phyloP scores from a whole-genome alignment of 495 filamentous ascomycete species.

The Penicillium ochrochloron region DNA sequence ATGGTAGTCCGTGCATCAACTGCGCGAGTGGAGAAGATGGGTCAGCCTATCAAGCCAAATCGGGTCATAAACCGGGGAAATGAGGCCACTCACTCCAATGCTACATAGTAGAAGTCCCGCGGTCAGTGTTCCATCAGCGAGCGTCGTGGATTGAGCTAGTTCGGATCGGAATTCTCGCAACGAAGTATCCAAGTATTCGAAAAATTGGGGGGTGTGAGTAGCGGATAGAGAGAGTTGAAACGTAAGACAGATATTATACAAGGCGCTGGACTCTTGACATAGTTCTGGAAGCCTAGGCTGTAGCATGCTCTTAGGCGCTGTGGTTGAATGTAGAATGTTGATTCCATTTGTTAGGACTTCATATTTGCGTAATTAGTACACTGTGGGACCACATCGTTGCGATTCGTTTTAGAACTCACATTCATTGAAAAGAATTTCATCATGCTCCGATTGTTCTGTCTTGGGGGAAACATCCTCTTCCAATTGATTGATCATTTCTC shows the following conservation, averaged over 20 bases:
- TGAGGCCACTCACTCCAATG: slow-evolving; percentile 37
- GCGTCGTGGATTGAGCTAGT: slow-evolving; percentile 29
- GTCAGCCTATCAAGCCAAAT: background rate
- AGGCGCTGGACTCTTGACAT: slow-evolving; percentile 34
- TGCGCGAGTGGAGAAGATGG: slow-evolving; percentile 9
- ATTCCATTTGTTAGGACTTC: slow-evolving; percentile 39
- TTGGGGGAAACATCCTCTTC: background rate
- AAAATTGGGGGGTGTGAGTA: slow-evolving; percentile 25
- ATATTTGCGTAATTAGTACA: background rate
- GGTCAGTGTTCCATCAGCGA: slow-evolving; percentile 40
- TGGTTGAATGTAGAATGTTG: slow-evolving; percentile 41
- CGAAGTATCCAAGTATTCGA: slow-evolving; percentile 40
- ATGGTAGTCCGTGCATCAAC: slow-evolving; percentile 42
- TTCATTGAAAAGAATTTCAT: slow-evolving; percentile 37
- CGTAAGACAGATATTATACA: slow-evolving; percentile 41
- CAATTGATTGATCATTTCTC: slow-evolving; percentile 1
- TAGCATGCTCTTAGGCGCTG: slow-evolving; percentile 29
- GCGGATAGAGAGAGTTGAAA: slow-evolving; percentile 35
- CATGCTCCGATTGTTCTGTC: background rate
- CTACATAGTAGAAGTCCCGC: slow-evolving; percentile 43
- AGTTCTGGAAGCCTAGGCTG: slow-evolving; percentile 31
- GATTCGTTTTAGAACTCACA: slow-evolving; percentile 25
- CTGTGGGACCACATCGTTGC: background rate
- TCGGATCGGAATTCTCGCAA: slow-evolving; percentile 39
- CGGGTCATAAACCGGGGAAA: background rate